phyloP scores from a whole-genome alignment of 441 rosid genomes.

The Adansonia gregorii region DNA sequence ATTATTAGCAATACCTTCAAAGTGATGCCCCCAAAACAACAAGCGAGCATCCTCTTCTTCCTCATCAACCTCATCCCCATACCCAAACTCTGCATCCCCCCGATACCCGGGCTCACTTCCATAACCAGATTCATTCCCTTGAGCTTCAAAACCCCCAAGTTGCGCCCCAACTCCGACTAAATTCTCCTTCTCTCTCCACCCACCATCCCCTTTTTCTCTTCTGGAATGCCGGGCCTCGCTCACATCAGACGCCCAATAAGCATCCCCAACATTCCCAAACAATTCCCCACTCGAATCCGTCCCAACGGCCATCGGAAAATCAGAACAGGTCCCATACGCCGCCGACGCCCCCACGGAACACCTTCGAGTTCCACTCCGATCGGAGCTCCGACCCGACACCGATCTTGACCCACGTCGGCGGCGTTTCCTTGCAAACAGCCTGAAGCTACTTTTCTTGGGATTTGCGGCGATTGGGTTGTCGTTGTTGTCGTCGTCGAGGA shows the following conservation, averaged over 20 bases:
- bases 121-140: slow-evolving; percentile 85
- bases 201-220: slow-evolving; percentile 61
- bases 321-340: slow-evolving; percentile 88
- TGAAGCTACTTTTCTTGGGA: slow-evolving; percentile 44
- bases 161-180: slow-evolving; percentile 52
- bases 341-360: slow-evolving; percentile 86
- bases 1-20: slow-evolving; percentile 51
- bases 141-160: slow-evolving; percentile 59
- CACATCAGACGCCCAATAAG: slow-evolving; percentile 91
- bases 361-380: slow-evolving; percentile 79
- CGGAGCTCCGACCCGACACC: slow-evolving; percentile 89
- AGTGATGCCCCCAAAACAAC: slow-evolving; percentile 75
- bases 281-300: slow-evolving; percentile 98
- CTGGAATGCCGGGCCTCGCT: slow-evolving; percentile 74
- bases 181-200: slow-evolving; percentile 55
- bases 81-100: slow-evolving; percentile 97
- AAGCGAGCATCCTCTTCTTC: slow-evolving; percentile 89
- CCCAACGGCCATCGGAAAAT: slow-evolving; percentile 76
- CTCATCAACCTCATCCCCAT: slow-evolving; percentile 93
- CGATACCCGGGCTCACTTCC: slow-evolving; percentile 96
- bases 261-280: slow-evolving; percentile 66
- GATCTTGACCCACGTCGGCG: slow-evolving; percentile 87
- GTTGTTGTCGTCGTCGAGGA: slow-evolving; percentile 59
- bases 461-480: slow-evolving; percentile 37
- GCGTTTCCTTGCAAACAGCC: slow-evolving; percentile 67